phyloP scores from a whole-genome alignment of 257 asterid genomes.

The Salvia rosmarinus region DNA sequence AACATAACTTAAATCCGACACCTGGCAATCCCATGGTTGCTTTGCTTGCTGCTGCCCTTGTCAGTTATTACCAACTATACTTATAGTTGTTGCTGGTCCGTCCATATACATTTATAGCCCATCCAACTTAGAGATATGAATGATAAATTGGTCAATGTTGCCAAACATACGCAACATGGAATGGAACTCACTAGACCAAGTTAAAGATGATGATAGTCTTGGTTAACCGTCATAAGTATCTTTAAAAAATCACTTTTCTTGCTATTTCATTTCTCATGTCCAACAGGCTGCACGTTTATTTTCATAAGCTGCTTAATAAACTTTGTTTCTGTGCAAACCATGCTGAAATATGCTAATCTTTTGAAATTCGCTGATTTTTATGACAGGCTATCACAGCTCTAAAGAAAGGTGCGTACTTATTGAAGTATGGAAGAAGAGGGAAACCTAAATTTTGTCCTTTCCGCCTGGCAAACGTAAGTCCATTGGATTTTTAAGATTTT shows the following conservation, averaged over 20 bases:
- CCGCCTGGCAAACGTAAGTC: conserved; percentile 85
- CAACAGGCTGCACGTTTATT: conserved; percentile 10
- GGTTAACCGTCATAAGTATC: too few relatives aligned
- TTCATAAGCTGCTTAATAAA: conserved; percentile 18
- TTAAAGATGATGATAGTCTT: conserved; percentile 2
- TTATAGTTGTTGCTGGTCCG: conserved; percentile 24
- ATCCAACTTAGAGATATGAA: neutral
- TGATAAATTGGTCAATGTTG: neutral
- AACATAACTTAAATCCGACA: neutral
- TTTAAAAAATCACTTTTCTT: neutral
- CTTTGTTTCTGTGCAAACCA: conserved; percentile 23
- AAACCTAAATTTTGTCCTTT: conserved; percentile 95
- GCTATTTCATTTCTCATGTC: neutral
- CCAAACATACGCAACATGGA: neutral
- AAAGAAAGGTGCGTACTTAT: conserved; percentile 85
- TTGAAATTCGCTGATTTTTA: conserved; percentile 42
- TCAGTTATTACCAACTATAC: conserved; percentile 12
- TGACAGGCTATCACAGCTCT: conserved; percentile 86
- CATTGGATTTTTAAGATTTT: conserved; percentile 14
- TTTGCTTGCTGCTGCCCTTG: neutral
- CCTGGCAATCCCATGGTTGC: conserved; percentile 2
- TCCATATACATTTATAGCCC: too few relatives aligned
- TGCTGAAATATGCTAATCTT: conserved; percentile 28
- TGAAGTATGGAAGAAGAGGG: conserved; percentile 93
- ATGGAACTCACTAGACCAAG: neutral